phyloP scores from a whole-genome alignment of 2,329 filamentous ascomycete species.

The Hawksworthiomyces lignivorus region DNA sequence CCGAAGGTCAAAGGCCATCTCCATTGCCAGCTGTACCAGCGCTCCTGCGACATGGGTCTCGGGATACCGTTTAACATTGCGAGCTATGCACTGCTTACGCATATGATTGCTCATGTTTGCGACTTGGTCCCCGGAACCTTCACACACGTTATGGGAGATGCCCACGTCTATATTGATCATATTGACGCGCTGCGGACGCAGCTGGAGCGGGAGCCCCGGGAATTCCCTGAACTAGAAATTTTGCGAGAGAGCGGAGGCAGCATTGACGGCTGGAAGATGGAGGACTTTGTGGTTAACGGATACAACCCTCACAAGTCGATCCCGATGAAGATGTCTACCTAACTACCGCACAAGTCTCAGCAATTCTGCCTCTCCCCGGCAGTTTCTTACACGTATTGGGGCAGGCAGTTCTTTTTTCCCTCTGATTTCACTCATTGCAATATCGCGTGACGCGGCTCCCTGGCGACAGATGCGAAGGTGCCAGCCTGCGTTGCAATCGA shows the following conservation, averaged over 20 bases:
- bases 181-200: slow-evolving; percentile 79
- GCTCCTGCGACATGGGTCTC: slow-evolving; percentile 93
- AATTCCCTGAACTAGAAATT: slow-evolving; percentile 75
- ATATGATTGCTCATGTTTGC: slow-evolving; percentile 87
- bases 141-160: slow-evolving; percentile 94
- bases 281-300: slow-evolving; percentile 80
- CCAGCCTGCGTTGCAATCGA: no score
- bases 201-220: slow-evolving; percentile 67
- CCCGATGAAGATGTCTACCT: slow-evolving; percentile 98
- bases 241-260: slow-evolving; percentile 55
- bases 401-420: no score
- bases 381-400: no score
- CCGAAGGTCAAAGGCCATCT: slow-evolving; percentile 53
- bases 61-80: slow-evolving; percentile 98
- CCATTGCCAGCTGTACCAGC: slow-evolving; percentile 86
- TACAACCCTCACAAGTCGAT: slow-evolving; percentile 90
- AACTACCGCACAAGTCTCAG: no score
- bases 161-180: slow-evolving; percentile 94
- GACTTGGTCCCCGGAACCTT: slow-evolving; percentile 78
- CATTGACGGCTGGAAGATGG: slow-evolving; percentile 83
- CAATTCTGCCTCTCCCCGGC: no score
- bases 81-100: slow-evolving; percentile 83
- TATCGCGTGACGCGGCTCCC: no score
- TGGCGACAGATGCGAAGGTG: no score
- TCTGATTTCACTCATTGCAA: no score